Evolutionary conservation across 78 protist species (phyloP), one percentile per base, ranked within the genome.

Genomic region (Parvularia atlantis): DNA sequence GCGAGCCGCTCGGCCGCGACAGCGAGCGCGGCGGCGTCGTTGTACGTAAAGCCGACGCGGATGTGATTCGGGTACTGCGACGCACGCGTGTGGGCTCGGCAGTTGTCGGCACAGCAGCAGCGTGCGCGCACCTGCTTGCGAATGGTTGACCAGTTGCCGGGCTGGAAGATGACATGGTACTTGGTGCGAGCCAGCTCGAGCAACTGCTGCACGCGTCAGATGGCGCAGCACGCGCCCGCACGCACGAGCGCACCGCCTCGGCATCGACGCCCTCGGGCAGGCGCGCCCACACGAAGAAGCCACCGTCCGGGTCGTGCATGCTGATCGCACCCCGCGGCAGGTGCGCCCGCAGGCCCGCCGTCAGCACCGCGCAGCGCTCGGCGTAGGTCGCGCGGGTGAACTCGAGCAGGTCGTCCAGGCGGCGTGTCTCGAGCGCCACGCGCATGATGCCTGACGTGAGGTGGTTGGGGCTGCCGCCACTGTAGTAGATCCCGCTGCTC

Each of bases 221-320:
- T n/a, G n/a, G n/a, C n/a, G n/a, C n/a, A n/a, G n/a, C n/a, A n/a
- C n/a, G n/a, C n/a, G n/a, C n/a, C n/a, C n/a, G n/a, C n/a, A n/a
- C n/a, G n/a, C n/a, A n/a, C n/a, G n/a, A n/a, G n/a, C n/a, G 62
- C 33, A 0, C 31, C 9, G 6, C 44, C 40, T 50, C 39, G 36
- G 36, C 48, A 36, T 53, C 26, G 52, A 31, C 59, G n/a, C 22
- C 53, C 20, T n/a, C 41, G 36, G 41, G 78, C 11, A 73, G 54
- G 20, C 19, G 19, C 9, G 37, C 53, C 78, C 78, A 73, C 24
- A 52, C 1, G 31, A 73, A 73, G 37, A 14, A 73, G n/a, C 78
- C 78, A 0, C 66, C 78, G n/a, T 1, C 30, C 9, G 77, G 68
- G 10, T 36, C 30, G 13, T 2, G 2, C 11, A 68, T 2, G 20